These are phyloP conservation scores for Lentinula raphanica DNA, from an alignment of 768 basidiomycete species.

Conservation along the genomic window DNA sequence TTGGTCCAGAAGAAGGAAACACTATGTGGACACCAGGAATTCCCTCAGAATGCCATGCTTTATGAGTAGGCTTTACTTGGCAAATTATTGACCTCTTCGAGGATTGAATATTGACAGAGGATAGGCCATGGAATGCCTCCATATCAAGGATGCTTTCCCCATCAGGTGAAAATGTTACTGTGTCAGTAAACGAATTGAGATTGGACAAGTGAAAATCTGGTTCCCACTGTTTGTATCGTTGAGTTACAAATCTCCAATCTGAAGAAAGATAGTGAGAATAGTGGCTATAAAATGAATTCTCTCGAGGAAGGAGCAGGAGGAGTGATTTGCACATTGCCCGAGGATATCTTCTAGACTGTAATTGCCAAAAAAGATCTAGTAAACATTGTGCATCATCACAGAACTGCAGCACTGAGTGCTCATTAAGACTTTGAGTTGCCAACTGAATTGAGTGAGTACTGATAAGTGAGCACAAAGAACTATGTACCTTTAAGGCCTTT, in stretches of 20 bases:
- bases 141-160: background rate
- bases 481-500: background rate
- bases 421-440: background rate
- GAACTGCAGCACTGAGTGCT: background rate
- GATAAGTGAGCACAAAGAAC: background rate
- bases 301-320: background rate
- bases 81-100: background rate
- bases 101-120: background rate
- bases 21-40: background rate
- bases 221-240: background rate
- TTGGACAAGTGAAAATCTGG: background rate
- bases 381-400: background rate
- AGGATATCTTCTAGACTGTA: background rate
- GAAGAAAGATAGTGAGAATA: background rate
- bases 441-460: background rate
- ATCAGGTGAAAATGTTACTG: background rate
- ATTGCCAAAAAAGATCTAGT: background rate
- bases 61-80: background rate
- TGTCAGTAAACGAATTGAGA: background rate
- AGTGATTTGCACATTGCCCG: background rate
- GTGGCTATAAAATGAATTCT: background rate
- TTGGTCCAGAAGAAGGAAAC: background rate
- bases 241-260: background rate
- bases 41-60: background rate
- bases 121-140: background rate